Evolutionary conservation across 495 filamentous ascomycete species (phyloP), one percentile per base, ranked within the genome.

Genomic region (Tuber aestivum): DNA sequence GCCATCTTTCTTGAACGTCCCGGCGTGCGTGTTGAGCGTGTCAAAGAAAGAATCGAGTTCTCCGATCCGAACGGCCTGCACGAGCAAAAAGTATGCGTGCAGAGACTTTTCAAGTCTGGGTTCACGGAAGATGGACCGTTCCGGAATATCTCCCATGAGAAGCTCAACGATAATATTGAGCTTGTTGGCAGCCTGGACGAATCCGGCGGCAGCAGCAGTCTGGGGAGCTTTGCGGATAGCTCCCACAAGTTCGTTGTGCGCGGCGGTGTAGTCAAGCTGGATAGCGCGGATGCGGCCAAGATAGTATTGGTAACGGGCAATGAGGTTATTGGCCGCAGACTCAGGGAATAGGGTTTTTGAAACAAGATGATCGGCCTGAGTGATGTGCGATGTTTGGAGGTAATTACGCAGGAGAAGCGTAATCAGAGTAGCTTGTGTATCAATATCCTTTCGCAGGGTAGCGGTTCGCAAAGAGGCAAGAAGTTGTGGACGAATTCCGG

Each of bases 131-230:
- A 94, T 90, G 4, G 93, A 90, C 74, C 95, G 93, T 81, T 98
- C 95, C 41, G 95, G 95, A 78, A 99, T 98, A 84, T 99, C 95
- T 72, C 95, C 95, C 96, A 99, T 99, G 69, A 99, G 87, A 75
- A 99, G 87, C 85, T 99, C 95, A 14, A 99, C 96, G 16, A 99
- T 94, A 10, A 97, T 89, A 76, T 97, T 85, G 48, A 98, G 88
- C 86, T 98, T 98, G 79, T 92, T 95, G 16, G 96, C 93, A 48
- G 94, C 93, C 82, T 97, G 95, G 79, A 96, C 93, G 85, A 99
- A 99, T 1, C 95, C 95, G 69, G 93, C 89, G 8, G 95, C 95
- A 78, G 92, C 92, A 71, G 91, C 88, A 81, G 92, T 97, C 73
- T 94, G 92, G 4, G 95, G 96, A 1, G 95, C 94, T 84, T 99